phyloP scores from a whole-genome alignment of 371 early-diverging fungal genomes.

The Rhizopus arrhizus region DNA sequence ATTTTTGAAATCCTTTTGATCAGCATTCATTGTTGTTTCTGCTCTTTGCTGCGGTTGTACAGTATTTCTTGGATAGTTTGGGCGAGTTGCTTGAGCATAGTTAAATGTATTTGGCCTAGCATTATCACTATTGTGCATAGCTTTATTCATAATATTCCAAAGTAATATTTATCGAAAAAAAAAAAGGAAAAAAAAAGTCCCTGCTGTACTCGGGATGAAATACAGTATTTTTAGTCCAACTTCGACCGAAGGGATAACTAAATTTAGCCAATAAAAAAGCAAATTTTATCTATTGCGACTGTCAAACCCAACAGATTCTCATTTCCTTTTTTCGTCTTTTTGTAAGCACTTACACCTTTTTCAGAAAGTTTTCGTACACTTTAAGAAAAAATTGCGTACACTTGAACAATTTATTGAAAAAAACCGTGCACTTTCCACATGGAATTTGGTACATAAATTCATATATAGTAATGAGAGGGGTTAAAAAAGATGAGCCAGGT shows the following conservation, averaged over 20 bases:
- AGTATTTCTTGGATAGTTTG: slow-evolving; percentile 2
- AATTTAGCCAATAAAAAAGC: no score
- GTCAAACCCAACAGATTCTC: no score
- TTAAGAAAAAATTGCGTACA: neutral
- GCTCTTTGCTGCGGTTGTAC: slow-evolving; percentile 9
- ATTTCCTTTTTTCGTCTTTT: no score
- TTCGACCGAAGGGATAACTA: no score
- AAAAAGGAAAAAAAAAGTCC: neutral
- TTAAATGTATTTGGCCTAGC: slow-evolving; percentile 4
- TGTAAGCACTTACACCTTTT: no score
- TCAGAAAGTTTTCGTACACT: neutral
- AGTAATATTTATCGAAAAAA: slow-evolving; percentile 1
- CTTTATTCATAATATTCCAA: slow-evolving; percentile 6
- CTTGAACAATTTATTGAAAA: neutral
- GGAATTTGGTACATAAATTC: slow-evolving; percentile 3
- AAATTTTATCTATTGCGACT: no score
- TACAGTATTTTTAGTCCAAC: neutral
- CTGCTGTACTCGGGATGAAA: slow-evolving; percentile 3
- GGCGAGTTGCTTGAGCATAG: slow-evolving; percentile 12
- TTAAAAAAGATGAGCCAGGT: slow-evolving; percentile 4
- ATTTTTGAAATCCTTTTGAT: slow-evolving; percentile 5
- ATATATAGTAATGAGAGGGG: slow-evolving; percentile 1
- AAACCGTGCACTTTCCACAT: slow-evolving; percentile 1
- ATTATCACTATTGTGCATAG: slow-evolving; percentile 3
- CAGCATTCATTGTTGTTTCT: neutral